Conservation (phyloP, 805 yeast genomes). For the Barnettozyma vustinii region DNA sequence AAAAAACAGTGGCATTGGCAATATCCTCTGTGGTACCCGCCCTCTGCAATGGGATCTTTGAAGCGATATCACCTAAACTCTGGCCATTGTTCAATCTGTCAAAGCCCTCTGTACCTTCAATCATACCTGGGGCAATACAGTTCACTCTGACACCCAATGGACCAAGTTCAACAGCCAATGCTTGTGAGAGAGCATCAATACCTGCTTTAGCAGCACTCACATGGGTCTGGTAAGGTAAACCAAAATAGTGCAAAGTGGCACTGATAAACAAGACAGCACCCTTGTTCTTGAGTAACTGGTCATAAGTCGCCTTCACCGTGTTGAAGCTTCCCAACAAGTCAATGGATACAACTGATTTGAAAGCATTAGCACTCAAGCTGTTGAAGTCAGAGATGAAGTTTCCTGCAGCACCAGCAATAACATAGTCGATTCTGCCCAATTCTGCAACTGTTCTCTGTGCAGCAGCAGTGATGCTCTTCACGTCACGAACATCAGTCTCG, state of each 20-base stretch:
- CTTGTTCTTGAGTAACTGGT: slow-evolving; percentile 54
- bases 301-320: slow-evolving; percentile 77
- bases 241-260: slow-evolving; percentile 86
- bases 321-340: slow-evolving; percentile 87
- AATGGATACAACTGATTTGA: slow-evolving; percentile 80
- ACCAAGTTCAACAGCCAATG: slow-evolving; percentile 86
- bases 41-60: slow-evolving; percentile 52
- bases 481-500: slow-evolving; percentile 72
- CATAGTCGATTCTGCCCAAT: slow-evolving; percentile 78
- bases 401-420: slow-evolving; percentile 96
- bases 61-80: slow-evolving; percentile 34
- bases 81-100: slow-evolving; percentile 49
- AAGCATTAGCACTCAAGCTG: slow-evolving; percentile 77
- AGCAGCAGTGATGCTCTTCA: slow-evolving; percentile 53
- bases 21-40: slow-evolving; percentile 71
- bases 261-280: slow-evolving; percentile 77
- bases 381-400: slow-evolving; percentile 80
- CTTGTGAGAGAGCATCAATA: slow-evolving; percentile 78
- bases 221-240: slow-evolving; percentile 84
- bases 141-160: slow-evolving; percentile 82
- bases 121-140: slow-evolving; percentile 89
- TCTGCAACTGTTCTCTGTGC: slow-evolving; percentile 57
- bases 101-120: slow-evolving; percentile 83
- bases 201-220: slow-evolving; percentile 97
- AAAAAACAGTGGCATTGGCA: slow-evolving; percentile 79